Conservation (phyloP, 148 eudicot species). For the Heliamphora exappendiculata region DNA sequence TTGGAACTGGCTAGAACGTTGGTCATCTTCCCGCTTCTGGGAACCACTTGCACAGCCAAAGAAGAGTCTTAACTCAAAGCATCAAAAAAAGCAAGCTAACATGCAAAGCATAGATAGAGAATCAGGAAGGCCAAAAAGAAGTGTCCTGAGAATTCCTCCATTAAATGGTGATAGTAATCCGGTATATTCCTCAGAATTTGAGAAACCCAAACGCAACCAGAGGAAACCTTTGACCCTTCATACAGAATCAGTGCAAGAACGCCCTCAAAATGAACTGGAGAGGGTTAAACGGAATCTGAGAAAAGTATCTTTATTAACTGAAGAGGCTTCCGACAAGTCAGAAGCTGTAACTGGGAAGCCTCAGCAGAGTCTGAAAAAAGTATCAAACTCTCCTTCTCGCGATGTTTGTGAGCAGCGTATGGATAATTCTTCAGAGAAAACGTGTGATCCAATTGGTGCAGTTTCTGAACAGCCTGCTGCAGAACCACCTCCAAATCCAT, state of each 20-base stretch:
- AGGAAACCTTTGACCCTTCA: constrained; percentile 34
- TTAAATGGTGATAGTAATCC: constrained; percentile 26
- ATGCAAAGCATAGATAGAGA: constrained; percentile 27
- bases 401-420: constrained; percentile 22
- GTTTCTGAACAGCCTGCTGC: constrained; percentile 18
- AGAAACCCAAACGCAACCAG: constrained; percentile 39
- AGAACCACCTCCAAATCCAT: constrained; percentile 25
- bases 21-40: constrained; percentile 57
- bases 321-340: constrained; percentile 26
- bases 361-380: constrained; percentile 18
- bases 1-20: constrained; percentile 52
- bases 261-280: constrained; percentile 54
- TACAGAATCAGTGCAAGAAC: constrained; percentile 36
- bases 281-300: constrained; percentile 52
- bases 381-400: constrained; percentile 16
- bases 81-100: constrained; percentile 27
- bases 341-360: constrained; percentile 34
- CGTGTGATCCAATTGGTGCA: constrained; percentile 10
- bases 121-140: constrained; percentile 30
- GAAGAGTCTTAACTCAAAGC: constrained; percentile 21
- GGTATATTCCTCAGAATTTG: constrained; percentile 28
- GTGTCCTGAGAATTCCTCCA: constrained; percentile 24
- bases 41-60: constrained; percentile 40
- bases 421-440: constrained; percentile 21
- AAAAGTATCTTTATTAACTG: constrained; percentile 38